A percentile compares a stretch with the other conserved stretches of the same genome.
These are phyloP conservation scores for Thelonectria discophora DNA, from an alignment of 2,329 filamentous ascomycete genomes.

Conservation along the genomic window DNA sequence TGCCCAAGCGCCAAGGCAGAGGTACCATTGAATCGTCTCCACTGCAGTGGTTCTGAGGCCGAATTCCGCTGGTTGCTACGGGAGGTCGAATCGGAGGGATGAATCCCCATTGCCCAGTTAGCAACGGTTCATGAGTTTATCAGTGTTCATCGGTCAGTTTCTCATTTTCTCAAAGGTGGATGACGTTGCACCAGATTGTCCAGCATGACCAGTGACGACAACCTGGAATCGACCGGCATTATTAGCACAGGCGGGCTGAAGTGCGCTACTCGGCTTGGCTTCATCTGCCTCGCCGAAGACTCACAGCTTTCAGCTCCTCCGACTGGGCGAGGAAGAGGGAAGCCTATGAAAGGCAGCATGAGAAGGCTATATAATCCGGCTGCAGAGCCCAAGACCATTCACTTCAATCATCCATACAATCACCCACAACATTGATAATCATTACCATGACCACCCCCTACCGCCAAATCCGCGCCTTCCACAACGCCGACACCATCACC, in stretches of 20 bases:
- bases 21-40: not conserved
- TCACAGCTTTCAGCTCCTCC: conserved; percentile 6
- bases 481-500: conserved; percentile 61
- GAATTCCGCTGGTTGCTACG: too few relatives aligned
- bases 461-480: conserved; percentile 62
- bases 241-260: not conserved
- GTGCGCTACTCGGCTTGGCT: not conserved
- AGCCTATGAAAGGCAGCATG: not conserved
- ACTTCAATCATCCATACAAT: not conserved
- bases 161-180: too few relatives aligned
- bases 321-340: not conserved
- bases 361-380: not conserved
- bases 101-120: too few relatives aligned
- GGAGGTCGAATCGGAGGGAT: too few relatives aligned
- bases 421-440: not conserved
- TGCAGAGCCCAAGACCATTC: not conserved
- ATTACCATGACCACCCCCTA: conserved; percentile 44
- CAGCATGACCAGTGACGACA: too few relatives aligned
- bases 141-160: too few relatives aligned
- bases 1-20: too few relatives aligned
- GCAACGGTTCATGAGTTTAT: too few relatives aligned
- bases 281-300: conserved; percentile 16
- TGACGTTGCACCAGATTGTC: too few relatives aligned
- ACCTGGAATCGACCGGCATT: too few relatives aligned
- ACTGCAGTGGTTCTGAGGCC: not conserved